Evolutionary conservation across 1,284 basidiomycete species (phyloP).

Genomic region (Pseudozyma pruni): DNA sequence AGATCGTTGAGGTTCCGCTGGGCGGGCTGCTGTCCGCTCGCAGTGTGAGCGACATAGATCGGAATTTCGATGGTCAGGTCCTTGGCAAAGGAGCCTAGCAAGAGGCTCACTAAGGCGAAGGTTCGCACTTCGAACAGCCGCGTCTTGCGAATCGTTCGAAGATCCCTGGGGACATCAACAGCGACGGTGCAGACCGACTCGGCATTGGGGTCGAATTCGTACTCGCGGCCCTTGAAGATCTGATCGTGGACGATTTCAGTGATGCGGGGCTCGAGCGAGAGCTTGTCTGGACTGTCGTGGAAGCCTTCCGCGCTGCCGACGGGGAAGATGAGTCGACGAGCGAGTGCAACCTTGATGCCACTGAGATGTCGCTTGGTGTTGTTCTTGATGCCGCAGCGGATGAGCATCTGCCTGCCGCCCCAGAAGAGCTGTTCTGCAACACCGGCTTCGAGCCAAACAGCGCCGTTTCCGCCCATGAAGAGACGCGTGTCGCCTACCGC

Average conservation of each 20-base stretch:
- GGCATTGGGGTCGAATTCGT: constrained; percentile 55
- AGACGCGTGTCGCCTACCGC: constrained; percentile 59
- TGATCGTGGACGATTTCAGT: constrained; percentile 60
- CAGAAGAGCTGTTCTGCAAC: constrained; percentile 54
- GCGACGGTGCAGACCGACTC: constrained; percentile 54
- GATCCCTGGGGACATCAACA: constrained; percentile 57
- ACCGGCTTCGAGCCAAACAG: constrained; percentile 62
- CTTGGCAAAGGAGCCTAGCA: constrained; percentile 61
- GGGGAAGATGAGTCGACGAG: constrained; percentile 58
- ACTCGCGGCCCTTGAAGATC: constrained; percentile 58
- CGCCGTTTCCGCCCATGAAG: constrained; percentile 63
- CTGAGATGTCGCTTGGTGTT: constrained; percentile 59
- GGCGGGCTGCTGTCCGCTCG: constrained; percentile 39
- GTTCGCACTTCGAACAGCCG: constrained; percentile 57
- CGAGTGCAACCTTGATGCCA: constrained; percentile 56
- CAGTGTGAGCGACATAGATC: constrained; percentile 57
- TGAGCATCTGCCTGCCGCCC: constrained; percentile 52
- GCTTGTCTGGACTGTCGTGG: constrained; percentile 40
- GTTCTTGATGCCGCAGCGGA: constrained; percentile 60
- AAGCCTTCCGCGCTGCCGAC: constrained; percentile 46
- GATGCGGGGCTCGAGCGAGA: constrained; percentile 56
- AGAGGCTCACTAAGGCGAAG: constrained; percentile 48
- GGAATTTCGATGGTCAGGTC: constrained; percentile 60
- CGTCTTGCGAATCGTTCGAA: constrained; percentile 60
- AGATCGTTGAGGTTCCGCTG: constrained; percentile 10